Conservation (phyloP, 192 early-diverging fungal genomes). For the Lobosporangium transversale region DNA sequence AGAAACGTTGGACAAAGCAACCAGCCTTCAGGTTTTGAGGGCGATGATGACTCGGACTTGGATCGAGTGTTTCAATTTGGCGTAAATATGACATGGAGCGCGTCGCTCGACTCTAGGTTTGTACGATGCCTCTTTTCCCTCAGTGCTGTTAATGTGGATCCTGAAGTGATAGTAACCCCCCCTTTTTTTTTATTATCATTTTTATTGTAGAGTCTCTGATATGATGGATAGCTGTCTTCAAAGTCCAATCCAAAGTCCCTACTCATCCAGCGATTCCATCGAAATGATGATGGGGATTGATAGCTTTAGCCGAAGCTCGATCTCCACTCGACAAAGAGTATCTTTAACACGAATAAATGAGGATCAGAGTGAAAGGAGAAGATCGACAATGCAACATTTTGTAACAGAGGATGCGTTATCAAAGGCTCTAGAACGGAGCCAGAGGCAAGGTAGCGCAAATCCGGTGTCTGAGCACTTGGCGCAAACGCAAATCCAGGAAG, state of each 20-base stretch:
- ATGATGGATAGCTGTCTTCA: constrained; percentile 9
- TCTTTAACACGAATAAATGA: constrained; percentile 1
- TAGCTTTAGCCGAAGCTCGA: not conserved
- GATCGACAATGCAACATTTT: not conserved
- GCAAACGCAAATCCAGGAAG: too few relatives aligned
- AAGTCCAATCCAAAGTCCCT: constrained; percentile 3
- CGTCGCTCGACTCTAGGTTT: constrained; percentile 20
- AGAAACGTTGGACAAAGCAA: too few relatives aligned
- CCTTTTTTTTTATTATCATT: too few relatives aligned
- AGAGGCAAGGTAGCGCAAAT: not conserved
- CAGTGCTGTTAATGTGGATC: not conserved
- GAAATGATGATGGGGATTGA: not conserved
- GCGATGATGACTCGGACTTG: constrained; percentile 22
- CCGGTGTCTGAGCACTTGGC: not conserved
- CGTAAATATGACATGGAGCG: constrained; percentile 2
- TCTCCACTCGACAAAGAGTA: not conserved
- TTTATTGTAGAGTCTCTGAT: too few relatives aligned
- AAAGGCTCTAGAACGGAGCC: not conserved
- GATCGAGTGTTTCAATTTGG: not conserved
- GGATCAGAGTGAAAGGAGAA: too few relatives aligned
- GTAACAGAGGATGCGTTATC: too few relatives aligned
- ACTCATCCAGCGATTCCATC: not conserved
- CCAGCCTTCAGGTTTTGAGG: constrained; percentile 5
- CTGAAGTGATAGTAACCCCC: too few relatives aligned
- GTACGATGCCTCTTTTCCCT: not conserved